phyloP scores from a whole-genome alignment of 75 land plant species.

The Cryptomeria japonica region DNA sequence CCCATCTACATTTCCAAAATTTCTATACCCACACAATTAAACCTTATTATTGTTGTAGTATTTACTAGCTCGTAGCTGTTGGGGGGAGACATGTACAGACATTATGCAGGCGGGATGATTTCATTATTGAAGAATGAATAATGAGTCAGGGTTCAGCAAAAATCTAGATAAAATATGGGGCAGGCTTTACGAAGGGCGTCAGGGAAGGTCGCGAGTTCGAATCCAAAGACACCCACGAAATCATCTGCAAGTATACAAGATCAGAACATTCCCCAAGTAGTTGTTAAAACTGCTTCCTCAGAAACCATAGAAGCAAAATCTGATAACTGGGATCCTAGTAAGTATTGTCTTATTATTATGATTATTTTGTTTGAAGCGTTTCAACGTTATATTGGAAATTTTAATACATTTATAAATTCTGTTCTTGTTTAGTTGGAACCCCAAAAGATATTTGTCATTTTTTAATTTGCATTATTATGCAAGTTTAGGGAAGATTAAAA shows the following conservation, averaged over 20 bases:
- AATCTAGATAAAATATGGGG: conserved; percentile 27
- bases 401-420: neutral
- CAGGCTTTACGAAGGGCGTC: conserved; percentile 61
- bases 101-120: neutral
- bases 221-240: neutral
- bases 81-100: neutral
- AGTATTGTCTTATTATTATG: neutral
- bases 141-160: neutral
- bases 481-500: neutral
- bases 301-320: neutral
- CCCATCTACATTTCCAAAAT: neutral
- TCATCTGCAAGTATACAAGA: neutral
- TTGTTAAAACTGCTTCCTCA: neutral
- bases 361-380: neutral
- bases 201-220: conserved; percentile 29
- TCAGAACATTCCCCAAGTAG: neutral
- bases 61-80: neutral
- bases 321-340: neutral
- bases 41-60: neutral
- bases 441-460: neutral
- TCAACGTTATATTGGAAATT: neutral
- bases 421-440: neutral
- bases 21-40: neutral
- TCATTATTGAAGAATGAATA: neutral
- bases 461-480: too few relatives aligned